phyloP scores from a whole-genome alignment of 371 early-diverging fungal species.

The Mucor velutinosus region DNA sequence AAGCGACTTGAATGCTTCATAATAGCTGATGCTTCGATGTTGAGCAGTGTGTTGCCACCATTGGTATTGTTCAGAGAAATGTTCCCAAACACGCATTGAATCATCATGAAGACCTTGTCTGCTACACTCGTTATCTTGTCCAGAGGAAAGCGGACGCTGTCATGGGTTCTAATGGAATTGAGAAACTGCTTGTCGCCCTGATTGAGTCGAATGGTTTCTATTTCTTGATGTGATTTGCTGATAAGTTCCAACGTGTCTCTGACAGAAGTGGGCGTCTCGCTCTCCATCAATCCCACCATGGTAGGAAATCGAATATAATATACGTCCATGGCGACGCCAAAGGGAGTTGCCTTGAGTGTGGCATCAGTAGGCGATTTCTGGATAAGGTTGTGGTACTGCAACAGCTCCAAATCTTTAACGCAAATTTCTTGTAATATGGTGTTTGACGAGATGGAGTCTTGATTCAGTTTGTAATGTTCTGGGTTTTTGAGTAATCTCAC shows the following conservation, averaged over 20 bases:
- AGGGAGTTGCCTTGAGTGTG: slow-evolving; percentile 23
- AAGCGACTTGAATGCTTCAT: slow-evolving; percentile 39
- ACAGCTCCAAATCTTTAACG: slow-evolving; percentile 46
- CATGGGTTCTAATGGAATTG: slow-evolving; percentile 35
- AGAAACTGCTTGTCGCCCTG: slow-evolving; percentile 53
- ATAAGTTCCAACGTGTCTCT: slow-evolving; percentile 43
- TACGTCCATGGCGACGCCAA: slow-evolving; percentile 55
- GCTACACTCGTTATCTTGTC: slow-evolving; percentile 28
- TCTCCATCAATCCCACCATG: slow-evolving; percentile 36
- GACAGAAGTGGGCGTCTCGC: slow-evolving; percentile 19
- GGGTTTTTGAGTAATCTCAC: slow-evolving; percentile 69
- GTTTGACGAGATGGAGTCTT: slow-evolving; percentile 27
- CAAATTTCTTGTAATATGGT: slow-evolving; percentile 60
- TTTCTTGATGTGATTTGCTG: slow-evolving; percentile 46
- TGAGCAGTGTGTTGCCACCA: slow-evolving; percentile 26
- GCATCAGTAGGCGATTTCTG: not conserved
- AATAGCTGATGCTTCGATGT: slow-evolving; percentile 27
- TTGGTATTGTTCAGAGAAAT: slow-evolving; percentile 29
- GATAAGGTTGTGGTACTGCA: slow-evolving; percentile 29
- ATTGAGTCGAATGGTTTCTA: slow-evolving; percentile 38
- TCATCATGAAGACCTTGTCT: slow-evolving; percentile 39
- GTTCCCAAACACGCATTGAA: slow-evolving; percentile 50
- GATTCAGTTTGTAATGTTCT: slow-evolving; percentile 52
- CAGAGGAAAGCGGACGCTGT: slow-evolving; percentile 43
- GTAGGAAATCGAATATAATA: slow-evolving; percentile 53